Evolutionary conservation across 2,329 filamentous ascomycete species (phyloP), one percentile per base, ranked within the genome.

Genomic region (Zymoseptoria tritici): DNA sequence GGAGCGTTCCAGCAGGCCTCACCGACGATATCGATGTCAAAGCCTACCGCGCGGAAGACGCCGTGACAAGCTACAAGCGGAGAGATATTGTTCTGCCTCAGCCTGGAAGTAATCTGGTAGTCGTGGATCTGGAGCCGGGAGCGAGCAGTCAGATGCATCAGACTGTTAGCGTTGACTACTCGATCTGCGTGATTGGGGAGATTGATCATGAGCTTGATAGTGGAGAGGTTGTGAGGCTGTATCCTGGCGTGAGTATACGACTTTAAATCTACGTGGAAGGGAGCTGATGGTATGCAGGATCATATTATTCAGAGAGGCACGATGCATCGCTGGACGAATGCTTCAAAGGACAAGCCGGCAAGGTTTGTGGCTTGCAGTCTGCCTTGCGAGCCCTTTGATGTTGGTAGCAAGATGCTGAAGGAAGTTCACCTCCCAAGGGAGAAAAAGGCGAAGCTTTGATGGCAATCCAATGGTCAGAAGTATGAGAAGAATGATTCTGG

Each of bases 191-290:
- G 19, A 50, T 60, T 9, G 64, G 65, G 5, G 64, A 63, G 58
- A 66, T 66, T 49, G 65, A 66, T 21, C 65, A 67, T 58, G 62
- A 64, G 50, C 54, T 67, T 19, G 65, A 67, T 53, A 56, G 59
- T n/a, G 65, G 65, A 4, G 62, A 66, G 52, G 63, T 61, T 52
- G 62, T 67, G 8, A 52, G 62, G 31, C 11, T 67, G 42, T 57
- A 57, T 52, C 64, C 65, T 21, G 65, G 65, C 7, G 64, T 66
- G 56, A 51, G 64, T 58, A 19, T 31, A 5, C 20, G 13, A 20
- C 36, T 13, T 36, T 13, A 22, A 29, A 2, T n/a, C 11, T 2
- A 3, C 36, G 42, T 20, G 5, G 26, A 21, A 50, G 29, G 56
- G 26, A 36, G 51, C 59, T 61, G 51, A 61, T 29, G 49, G n/a